Conservation (phyloP, 106 monocot species). For the Dioscorea zingiberensis region DNA sequence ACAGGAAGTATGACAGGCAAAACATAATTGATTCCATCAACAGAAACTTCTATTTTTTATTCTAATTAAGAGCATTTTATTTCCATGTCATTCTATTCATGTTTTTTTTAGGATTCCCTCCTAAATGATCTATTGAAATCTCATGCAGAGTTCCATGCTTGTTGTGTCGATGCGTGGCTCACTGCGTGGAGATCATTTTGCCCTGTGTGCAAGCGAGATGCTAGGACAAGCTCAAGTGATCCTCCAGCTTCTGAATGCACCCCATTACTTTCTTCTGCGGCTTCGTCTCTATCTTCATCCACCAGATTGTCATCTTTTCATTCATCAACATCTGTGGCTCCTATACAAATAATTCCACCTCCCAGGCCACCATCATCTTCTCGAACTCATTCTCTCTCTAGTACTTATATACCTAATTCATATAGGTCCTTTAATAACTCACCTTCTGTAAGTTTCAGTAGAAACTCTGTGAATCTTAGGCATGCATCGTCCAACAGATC, state of each 20-base stretch:
- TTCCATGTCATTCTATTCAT: too few species aligned
- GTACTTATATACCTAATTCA: conserved; percentile 7
- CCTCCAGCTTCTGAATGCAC: conserved; percentile 66
- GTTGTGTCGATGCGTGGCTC: conserved; percentile 85
- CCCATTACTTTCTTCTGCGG: conserved; percentile 45
- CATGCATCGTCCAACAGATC: conserved; percentile 44
- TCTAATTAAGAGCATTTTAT: too few species aligned
- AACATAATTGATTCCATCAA: too few species aligned
- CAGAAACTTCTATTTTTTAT: too few species aligned
- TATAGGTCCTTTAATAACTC: conserved; percentile 29
- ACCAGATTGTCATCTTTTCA: conserved; percentile 29
- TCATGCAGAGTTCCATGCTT: conserved; percentile 78
- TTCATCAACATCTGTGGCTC: conserved; percentile 41
- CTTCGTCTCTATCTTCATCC: conserved; percentile 21
- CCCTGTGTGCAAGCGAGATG: conserved; percentile 91
- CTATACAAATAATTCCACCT: conserved; percentile 29
- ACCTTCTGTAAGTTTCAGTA: conserved; percentile 25
- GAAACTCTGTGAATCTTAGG: conserved; percentile 38
- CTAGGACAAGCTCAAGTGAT: conserved; percentile 30
- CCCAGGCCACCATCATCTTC: conserved; percentile 21
- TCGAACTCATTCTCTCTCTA: conserved; percentile 17
- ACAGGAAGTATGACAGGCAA: too few species aligned
- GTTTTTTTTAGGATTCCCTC: not conserved
- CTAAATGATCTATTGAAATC: not conserved
- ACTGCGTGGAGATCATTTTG: conserved; percentile 88